Conservation (phyloP, 352 stramenopile genomes). For the Globisporangium orthogonon region DNA sequence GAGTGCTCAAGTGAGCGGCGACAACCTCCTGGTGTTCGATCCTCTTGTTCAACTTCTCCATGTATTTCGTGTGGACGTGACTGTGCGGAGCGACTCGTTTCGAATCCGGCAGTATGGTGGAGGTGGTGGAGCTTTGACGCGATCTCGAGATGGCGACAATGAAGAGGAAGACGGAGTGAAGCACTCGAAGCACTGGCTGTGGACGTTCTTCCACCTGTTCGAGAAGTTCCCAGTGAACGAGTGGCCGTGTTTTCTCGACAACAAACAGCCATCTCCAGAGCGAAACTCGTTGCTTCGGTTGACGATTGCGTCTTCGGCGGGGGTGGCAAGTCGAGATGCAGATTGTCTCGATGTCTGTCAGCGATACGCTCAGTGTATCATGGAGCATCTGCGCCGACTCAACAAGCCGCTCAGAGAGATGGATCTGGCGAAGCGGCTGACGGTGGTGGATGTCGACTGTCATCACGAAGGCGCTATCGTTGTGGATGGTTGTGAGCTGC, state of each 20-base stretch:
- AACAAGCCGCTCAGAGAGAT: constrained; percentile 49
- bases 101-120: constrained; percentile 25
- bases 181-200: constrained; percentile 16
- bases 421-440: constrained; percentile 16
- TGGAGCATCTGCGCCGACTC: constrained; percentile 40
- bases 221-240: constrained; percentile 48
- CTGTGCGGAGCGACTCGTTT: constrained; percentile 43
- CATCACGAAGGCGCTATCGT: neutral
- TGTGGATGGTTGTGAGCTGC: no score
- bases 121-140: no score
- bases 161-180: neutral
- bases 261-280: neutral
- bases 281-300: constrained; percentile 14
- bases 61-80: constrained; percentile 18
- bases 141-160: no score
- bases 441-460: constrained; percentile 8
- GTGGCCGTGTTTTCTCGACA: neutral
- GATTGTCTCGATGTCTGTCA: neutral
- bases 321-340: constrained; percentile 1
- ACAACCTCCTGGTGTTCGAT: constrained; percentile 27
- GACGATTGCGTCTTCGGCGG: constrained; percentile 15
- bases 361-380: constrained; percentile 29
- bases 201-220: constrained; percentile 37
- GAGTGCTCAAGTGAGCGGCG: constrained; percentile 17
- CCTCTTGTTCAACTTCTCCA: constrained; percentile 7